Conservation (phyloP, 345 rosid species). For the Rhizophora mangle region DNA sequence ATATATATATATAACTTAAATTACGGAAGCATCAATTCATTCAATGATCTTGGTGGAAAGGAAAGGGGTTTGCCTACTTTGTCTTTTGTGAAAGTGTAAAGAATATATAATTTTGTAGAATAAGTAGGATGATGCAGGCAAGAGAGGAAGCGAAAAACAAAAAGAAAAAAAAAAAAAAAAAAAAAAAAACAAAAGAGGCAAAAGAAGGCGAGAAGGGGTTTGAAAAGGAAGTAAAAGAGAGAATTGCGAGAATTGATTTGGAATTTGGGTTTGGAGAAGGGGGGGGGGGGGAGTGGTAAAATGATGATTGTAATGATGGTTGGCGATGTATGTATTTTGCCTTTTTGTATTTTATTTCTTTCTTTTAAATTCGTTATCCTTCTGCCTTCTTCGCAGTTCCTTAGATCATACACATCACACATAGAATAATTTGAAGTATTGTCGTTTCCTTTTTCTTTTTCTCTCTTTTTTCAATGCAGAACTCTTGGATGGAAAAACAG, state of each 20-base stretch:
- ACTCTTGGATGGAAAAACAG: too few species aligned
- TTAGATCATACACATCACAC: too few species aligned
- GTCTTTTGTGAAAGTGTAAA: neutral
- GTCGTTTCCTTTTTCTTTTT: too few species aligned
- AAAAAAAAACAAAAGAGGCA: constrained; percentile 25
- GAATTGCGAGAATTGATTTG: constrained; percentile 26
- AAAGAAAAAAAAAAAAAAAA: too few species aligned
- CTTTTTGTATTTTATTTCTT: constrained; percentile 7
- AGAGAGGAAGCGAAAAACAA: constrained; percentile 22
- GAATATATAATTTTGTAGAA: neutral
- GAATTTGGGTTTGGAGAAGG: constrained; percentile 29
- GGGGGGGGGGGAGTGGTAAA: constrained; percentile 25
- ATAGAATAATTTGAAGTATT: too few species aligned
- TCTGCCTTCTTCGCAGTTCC: neutral
- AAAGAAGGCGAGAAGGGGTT: constrained; percentile 23
- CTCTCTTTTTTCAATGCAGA: too few species aligned
- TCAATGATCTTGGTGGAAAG: constrained; percentile 15
- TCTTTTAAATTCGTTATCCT: neutral
- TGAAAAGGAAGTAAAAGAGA: constrained; percentile 27
- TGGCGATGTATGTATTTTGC: constrained; percentile 7
- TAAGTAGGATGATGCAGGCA: constrained; percentile 22
- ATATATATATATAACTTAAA: constrained; percentile 16
- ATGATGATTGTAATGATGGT: constrained; percentile 44
- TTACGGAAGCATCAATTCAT: constrained; percentile 7
- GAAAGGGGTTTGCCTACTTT: constrained; percentile 15